A percentile compares a stretch with the other conserved stretches of the same genome.
These are phyloP conservation scores for Ceratobasidium sp. DNA, from an alignment of 1,284 basidiomycete genomes.

Conservation along the genomic window DNA sequence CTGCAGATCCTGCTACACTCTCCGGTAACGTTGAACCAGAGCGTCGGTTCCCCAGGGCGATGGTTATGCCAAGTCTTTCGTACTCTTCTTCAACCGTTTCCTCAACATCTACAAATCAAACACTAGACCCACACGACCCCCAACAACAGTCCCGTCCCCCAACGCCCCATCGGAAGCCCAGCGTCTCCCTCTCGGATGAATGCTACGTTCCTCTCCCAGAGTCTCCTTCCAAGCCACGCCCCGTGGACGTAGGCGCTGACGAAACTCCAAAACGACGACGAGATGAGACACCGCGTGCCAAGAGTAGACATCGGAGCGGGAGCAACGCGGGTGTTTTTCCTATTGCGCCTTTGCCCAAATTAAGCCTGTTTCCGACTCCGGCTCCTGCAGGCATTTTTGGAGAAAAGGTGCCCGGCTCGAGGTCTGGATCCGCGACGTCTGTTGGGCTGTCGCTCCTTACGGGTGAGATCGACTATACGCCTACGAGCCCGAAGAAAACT, in stretches of 20 bases:
- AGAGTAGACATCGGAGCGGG: slow-evolving; percentile 6
- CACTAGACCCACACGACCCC: slow-evolving; percentile 15
- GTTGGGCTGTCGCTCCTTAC: slow-evolving; percentile 19
- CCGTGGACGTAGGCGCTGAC: slow-evolving; percentile 1
- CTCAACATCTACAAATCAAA: slow-evolving; percentile 36
- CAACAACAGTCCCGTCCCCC: slow-evolving; percentile 2
- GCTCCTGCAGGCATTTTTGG: not conserved
- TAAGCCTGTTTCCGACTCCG: slow-evolving; percentile 21
- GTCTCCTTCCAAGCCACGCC: slow-evolving; percentile 26
- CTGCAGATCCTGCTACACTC: not conserved
- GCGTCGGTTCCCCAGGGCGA: slow-evolving; percentile 17
- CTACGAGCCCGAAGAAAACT: slow-evolving; percentile 39
- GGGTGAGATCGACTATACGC: slow-evolving; percentile 37
- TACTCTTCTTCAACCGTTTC: slow-evolving; percentile 42
- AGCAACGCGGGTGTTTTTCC: not conserved
- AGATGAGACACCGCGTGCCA: slow-evolving; percentile 41
- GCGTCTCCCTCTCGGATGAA: slow-evolving; percentile 23
- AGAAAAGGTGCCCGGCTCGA: not conserved
- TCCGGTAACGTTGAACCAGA: not conserved
- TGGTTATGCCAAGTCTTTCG: slow-evolving; percentile 34
- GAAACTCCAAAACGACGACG: slow-evolving; percentile 13
- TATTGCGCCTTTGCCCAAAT: not conserved
- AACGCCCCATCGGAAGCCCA: slow-evolving; percentile 10
- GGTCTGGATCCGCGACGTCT: slow-evolving; percentile 4
- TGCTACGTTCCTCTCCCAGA: slow-evolving; percentile 41